phyloP scores from a whole-genome alignment of 352 stramenopile species.

The Phytophthora colocasiae region DNA sequence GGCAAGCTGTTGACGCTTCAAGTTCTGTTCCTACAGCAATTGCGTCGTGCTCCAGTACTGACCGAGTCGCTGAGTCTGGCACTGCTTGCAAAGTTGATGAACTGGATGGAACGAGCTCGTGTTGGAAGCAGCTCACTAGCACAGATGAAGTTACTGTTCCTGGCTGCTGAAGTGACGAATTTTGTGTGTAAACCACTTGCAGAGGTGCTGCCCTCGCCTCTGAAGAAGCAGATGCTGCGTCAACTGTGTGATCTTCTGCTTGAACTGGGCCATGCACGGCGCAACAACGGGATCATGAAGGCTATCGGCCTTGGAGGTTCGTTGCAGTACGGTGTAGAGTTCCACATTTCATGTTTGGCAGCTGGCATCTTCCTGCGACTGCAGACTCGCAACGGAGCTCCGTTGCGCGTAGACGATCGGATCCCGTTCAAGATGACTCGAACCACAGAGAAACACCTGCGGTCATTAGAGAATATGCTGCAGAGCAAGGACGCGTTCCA shows the following conservation, averaged over 20 bases:
- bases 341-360: conserved; percentile 78
- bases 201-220: conserved; percentile 56
- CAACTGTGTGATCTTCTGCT: conserved; percentile 72
- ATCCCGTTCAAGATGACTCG: conserved; percentile 83
- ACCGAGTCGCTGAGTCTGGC: conserved; percentile 76
- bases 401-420: conserved; percentile 74
- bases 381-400: conserved; percentile 75
- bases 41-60: conserved; percentile 63
- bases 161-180: conserved; percentile 78
- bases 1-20: conserved; percentile 82
- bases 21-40: conserved; percentile 80
- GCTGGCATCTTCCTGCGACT: conserved; percentile 81
- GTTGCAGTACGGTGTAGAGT: conserved; percentile 79
- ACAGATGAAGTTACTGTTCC: conserved; percentile 87
- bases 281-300: conserved; percentile 88
- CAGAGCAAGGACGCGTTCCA: conserved; percentile 82
- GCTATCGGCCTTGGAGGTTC: conserved; percentile 82
- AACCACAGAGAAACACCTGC: conserved; percentile 84
- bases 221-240: conserved; percentile 86
- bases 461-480: conserved; percentile 74
- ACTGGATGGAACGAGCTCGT: conserved; percentile 77
- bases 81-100: conserved; percentile 74
- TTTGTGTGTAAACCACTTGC: conserved; percentile 72
- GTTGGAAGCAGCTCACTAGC: conserved; percentile 54
- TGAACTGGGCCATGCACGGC: conserved; percentile 66